A percentile compares a stretch with the other conserved stretches of the same genome.
phyloP scores from a whole-genome alignment of 306 rosid species.

The Mimosa bimucronata region DNA sequence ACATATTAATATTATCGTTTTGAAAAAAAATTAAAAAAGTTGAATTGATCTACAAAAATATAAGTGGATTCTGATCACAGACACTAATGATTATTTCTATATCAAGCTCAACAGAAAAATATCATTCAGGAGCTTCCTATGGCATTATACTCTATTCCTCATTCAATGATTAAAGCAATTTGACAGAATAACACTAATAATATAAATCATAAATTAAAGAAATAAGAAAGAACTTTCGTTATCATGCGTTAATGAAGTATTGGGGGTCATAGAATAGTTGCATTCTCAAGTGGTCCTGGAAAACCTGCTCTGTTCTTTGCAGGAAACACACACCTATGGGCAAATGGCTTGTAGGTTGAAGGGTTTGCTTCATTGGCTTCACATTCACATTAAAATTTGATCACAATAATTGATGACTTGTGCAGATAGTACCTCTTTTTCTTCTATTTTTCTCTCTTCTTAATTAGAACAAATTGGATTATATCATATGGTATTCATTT shows the following conservation, averaged over 20 bases:
- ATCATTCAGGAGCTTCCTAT: constrained; percentile 39
- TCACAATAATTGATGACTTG: constrained; percentile 28
- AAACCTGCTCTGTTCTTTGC: constrained; percentile 37
- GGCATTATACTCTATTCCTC: constrained; percentile 36
- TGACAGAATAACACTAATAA: constrained; percentile 7
- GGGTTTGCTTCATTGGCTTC: constrained; percentile 37
- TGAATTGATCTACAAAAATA: neutral
- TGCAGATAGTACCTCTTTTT: neutral
- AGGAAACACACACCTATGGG: constrained; percentile 30
- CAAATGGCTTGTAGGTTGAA: constrained; percentile 32
- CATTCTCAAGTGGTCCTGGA: constrained; percentile 43
- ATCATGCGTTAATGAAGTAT: constrained; percentile 28
- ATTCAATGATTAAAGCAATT: constrained; percentile 32
- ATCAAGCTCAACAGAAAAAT: neutral
- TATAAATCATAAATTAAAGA: neutral
- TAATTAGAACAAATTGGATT: constrained; percentile 26
- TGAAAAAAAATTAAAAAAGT: neutral
- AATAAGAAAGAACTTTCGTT: constrained; percentile 11
- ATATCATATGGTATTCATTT: neutral
- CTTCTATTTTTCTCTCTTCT: neutral
- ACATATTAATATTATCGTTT: neutral
- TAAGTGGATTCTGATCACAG: neutral
- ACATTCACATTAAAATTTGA: constrained; percentile 24
- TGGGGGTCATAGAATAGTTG: constrained; percentile 30
- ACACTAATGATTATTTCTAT: neutral